phyloP scores from a whole-genome alignment of 805 yeast species.

The Cyberlindnera euphorbiiphila region DNA sequence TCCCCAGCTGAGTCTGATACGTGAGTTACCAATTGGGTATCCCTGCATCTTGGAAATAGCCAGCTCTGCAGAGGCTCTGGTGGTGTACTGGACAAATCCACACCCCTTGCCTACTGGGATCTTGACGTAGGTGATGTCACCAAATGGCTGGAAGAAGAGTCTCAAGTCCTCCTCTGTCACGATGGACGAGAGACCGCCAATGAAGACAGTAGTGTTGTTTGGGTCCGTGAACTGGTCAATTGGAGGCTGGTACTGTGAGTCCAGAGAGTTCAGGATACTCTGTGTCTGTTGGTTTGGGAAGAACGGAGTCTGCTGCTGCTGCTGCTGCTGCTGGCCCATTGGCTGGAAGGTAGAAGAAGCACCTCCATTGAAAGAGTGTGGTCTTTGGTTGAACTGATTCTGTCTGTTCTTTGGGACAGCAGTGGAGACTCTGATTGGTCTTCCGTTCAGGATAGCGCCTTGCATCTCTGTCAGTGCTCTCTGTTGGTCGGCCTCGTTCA shows the following conservation, averaged over 20 bases:
- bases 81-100: slow-evolving; percentile 81
- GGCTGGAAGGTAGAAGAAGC: slow-evolving; percentile 6
- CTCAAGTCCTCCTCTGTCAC: slow-evolving; percentile 62
- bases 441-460: slow-evolving; percentile 64
- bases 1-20: slow-evolving; percentile 88
- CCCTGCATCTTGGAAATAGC: slow-evolving; percentile 90
- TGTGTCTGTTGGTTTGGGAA: slow-evolving; percentile 23
- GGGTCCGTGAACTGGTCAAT: slow-evolving; percentile 72
- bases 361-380: slow-evolving; percentile 1
- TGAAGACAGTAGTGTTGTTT: slow-evolving; percentile 69
- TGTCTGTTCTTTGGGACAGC: slow-evolving; percentile 51
- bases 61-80: slow-evolving; percentile 76
- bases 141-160: slow-evolving; percentile 60
- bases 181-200: slow-evolving; percentile 58
- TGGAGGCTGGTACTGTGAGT: slow-evolving; percentile 48
- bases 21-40: slow-evolving; percentile 77
- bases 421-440: slow-evolving; percentile 74
- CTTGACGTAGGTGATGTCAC: slow-evolving; percentile 71
- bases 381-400: slow-evolving; percentile 15
- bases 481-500: slow-evolving; percentile 60
- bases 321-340: slow-evolving; percentile 17
- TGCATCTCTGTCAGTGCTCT: slow-evolving; percentile 78
- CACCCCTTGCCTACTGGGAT: slow-evolving; percentile 74
- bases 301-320: slow-evolving; percentile 10
- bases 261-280: slow-evolving; percentile 21